A percentile compares a stretch with the other conserved stretches of the same genome.
phyloP scores from a whole-genome alignment of 257 asterid species.

The Jacaranda copaia region DNA sequence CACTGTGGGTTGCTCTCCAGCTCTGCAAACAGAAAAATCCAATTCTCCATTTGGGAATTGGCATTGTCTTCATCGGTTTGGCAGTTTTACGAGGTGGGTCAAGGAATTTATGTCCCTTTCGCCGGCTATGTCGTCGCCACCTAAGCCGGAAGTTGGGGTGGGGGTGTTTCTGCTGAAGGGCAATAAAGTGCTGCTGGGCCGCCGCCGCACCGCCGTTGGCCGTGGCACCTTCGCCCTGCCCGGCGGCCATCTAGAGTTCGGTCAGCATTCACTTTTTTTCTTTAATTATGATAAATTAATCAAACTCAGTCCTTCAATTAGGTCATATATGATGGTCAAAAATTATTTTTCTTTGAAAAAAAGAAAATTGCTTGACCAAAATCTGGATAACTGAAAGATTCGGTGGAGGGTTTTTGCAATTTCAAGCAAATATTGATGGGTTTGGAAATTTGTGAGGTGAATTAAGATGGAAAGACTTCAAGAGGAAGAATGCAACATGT shows the following conservation, averaged over 20 bases:
- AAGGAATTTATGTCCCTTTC: neutral
- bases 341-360: neutral
- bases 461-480: neutral
- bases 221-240: constrained; percentile 66
- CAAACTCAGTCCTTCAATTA: neutral
- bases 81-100: neutral
- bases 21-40: no score
- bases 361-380: neutral
- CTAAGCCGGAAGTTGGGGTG: constrained; percentile 56
- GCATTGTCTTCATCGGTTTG: no score
- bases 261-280: constrained; percentile 34
- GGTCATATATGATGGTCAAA: neutral
- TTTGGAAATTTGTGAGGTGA: neutral
- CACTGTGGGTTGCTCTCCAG: no score
- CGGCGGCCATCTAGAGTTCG: constrained; percentile 86
- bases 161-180: constrained; percentile 63
- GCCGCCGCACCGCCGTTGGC: constrained; percentile 70
- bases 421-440: neutral
- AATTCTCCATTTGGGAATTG: no score
- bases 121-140: constrained; percentile 30
- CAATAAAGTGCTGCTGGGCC: constrained; percentile 60
- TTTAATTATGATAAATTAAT: no score
- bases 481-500: neutral
- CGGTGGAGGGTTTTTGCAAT: neutral
- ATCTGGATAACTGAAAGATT: neutral